Conservation (phyloP, 192 early-diverging fungal species). For the Coemansia sp. region DNA sequence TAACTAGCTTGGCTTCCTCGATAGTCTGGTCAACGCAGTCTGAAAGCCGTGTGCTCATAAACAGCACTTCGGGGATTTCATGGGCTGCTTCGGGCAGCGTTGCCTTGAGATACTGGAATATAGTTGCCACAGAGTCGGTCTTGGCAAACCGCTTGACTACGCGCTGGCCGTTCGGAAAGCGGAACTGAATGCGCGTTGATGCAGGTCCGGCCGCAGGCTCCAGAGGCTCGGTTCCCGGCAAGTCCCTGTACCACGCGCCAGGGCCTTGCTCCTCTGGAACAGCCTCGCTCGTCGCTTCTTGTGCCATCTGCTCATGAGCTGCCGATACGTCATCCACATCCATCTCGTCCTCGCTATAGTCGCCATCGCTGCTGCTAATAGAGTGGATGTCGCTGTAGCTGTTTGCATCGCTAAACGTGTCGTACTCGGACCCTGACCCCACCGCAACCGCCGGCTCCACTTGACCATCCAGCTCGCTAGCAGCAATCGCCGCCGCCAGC, state of each 20-base stretch:
- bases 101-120: slow-evolving; percentile 87
- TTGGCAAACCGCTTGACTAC: slow-evolving; percentile 76
- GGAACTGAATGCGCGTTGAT: slow-evolving; percentile 78
- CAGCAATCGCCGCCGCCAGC: slow-evolving; percentile 76
- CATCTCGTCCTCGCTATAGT: slow-evolving; percentile 45
- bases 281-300: background rate
- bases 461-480: slow-evolving; percentile 57
- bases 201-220: slow-evolving; percentile 56
- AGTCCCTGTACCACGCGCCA: slow-evolving; percentile 36
- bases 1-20: slow-evolving; percentile 67
- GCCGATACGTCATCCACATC: slow-evolving; percentile 30
- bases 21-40: slow-evolving; percentile 68
- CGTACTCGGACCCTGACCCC: slow-evolving; percentile 26
- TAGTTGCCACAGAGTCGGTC: slow-evolving; percentile 63
- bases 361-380: slow-evolving; percentile 24
- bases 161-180: slow-evolving; percentile 76
- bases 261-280: slow-evolving; percentile 1
- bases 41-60: slow-evolving; percentile 66
- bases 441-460: background rate
- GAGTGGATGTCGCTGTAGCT: slow-evolving; percentile 48
- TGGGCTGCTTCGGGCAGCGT: slow-evolving; percentile 61
- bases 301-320: slow-evolving; percentile 19
- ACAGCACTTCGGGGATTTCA: slow-evolving; percentile 65
- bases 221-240: slow-evolving; percentile 21
- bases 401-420: slow-evolving; percentile 16